Conservation (phyloP, 495 filamentous ascomycete genomes). For the Neurospora cerealis region DNA sequence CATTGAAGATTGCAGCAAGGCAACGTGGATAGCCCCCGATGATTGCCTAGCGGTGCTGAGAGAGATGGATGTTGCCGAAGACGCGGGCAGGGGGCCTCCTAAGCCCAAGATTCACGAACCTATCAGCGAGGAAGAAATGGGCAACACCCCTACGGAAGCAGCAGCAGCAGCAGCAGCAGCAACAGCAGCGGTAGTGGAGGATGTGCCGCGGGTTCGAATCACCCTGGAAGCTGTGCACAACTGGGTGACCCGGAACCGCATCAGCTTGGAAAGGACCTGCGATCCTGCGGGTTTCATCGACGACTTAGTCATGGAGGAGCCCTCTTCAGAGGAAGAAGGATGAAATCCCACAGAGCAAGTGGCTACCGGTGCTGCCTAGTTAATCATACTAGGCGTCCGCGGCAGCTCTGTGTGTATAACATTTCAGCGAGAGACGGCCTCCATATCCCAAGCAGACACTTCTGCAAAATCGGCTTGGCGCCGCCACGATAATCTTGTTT, state of each 20-base stretch:
- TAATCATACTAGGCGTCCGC: not conserved
- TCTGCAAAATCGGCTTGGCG: not conserved
- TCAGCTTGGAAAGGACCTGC: conserved; percentile 40
- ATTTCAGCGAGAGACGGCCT: not conserved
- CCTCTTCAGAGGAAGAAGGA: conserved; percentile 19
- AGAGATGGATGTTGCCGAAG: conserved; percentile 64
- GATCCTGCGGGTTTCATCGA: conserved; percentile 48
- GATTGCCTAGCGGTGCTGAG: conserved; percentile 72
- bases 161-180: not conserved
- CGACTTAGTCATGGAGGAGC: conserved; percentile 31
- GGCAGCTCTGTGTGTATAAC: not conserved
- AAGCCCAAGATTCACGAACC: not conserved
- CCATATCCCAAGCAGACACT: not conserved
- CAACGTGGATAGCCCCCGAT: conserved; percentile 71
- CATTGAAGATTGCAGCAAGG: conserved; percentile 34
- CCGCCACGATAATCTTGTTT: not conserved
- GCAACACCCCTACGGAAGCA: conserved; percentile 4
- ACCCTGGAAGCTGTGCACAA: conserved; percentile 43
- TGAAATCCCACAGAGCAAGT: not conserved
- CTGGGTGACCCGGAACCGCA: conserved; percentile 40
- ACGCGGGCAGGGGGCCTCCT: conserved; percentile 39
- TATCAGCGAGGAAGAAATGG: conserved; percentile 14
- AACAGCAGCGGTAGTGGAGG: conserved; percentile 5
- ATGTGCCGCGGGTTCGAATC: conserved; percentile 37
- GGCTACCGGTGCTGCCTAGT: not conserved